Base-by-base conservation (phyloP, 768 basidiomycete genomes). In the Rhizopogon roseolus region DNA sequence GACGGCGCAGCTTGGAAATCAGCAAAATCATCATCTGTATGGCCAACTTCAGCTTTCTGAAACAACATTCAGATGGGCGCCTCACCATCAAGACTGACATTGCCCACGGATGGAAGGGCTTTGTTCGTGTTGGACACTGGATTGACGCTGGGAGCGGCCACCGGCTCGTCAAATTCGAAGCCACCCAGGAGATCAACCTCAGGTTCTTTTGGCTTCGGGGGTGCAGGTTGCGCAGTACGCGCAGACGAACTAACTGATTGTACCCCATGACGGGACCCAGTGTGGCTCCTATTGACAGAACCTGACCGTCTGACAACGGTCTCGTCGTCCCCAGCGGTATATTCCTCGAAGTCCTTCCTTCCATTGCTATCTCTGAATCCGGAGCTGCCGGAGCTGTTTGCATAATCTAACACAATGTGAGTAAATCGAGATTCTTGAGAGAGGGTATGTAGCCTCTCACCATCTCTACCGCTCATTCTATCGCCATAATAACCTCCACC, bases 291-390 rank as follows among this genome's bases (percentile, higher is more conserved):
- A 19, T 71, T 62, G 42, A 76, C 39, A 19, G 74, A 74, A 42
- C 72, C 74, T 56, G 68, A 75, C 50, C 68, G 77, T 57, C 65
- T 71, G 57, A 41, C 64, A 54, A 61, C 68, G 39, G 65, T 69
- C n/a, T 96, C 93, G 56, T 98, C 95, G 54, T 93, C 93, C 2
- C 96, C 96, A 11, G 96, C 97, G 59, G 96, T 90, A 68, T 99
- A 99, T 67, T 98, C 95, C 62, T 98, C 95, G 59, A 84, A 98
- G 25, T 81, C 80, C 52, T 76, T 73, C 14, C 82, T 72, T 39
- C 81, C 69, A 7, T 69, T 67, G 32, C 70, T 74, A 56, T 92
- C 89, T 49, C 80, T 75, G 71, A 88, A 90, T 52, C 77, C 75
- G 39, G 81, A 76, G 41, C 76, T 74, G 4, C 77, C 75, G 39